Conservation (phyloP, 352 stramenopile genomes). For the Phytophthora sojae region DNA sequence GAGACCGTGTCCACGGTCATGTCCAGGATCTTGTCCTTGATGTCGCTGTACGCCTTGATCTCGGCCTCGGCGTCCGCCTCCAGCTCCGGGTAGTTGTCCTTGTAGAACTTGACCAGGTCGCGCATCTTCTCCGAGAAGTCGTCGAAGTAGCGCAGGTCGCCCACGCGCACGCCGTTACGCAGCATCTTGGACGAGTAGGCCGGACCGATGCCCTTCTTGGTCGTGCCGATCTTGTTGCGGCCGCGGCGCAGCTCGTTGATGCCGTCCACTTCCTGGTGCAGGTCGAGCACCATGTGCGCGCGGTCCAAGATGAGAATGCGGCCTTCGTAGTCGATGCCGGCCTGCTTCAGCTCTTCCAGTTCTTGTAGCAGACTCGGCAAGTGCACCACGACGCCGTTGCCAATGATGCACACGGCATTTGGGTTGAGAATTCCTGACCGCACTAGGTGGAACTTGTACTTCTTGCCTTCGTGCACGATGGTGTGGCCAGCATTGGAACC, state of each 20-base stretch:
- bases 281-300: slow-evolving; percentile 99
- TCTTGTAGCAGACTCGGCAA: too few relatives aligned
- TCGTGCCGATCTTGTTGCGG: slow-evolving; percentile 99
- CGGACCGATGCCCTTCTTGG: slow-evolving; percentile 98
- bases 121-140: slow-evolving; percentile 92
- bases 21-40: slow-evolving; percentile 85
- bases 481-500: slow-evolving; percentile 99
- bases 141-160: slow-evolving; percentile 93
- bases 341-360: slow-evolving; percentile 91
- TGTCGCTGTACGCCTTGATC: slow-evolving; percentile 83
- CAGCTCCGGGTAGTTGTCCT: slow-evolving; percentile 88
- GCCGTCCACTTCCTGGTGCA: slow-evolving; percentile 96
- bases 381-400: slow-evolving; percentile 99
- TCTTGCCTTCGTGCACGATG: slow-evolving; percentile 98
- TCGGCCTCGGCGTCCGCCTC: slow-evolving; percentile 85
- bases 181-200: slow-evolving; percentile 99
- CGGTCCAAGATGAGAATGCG: slow-evolving; percentile 98
- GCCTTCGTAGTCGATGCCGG: slow-evolving; percentile 92
- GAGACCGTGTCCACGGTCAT: slow-evolving; percentile 97
- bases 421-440: slow-evolving; percentile 98
- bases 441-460: slow-evolving; percentile 99
- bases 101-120: slow-evolving; percentile 93
- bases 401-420: slow-evolving; percentile 96
- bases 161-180: slow-evolving; percentile 97
- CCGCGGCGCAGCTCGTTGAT: slow-evolving; percentile 87